Base-by-base conservation (phyloP, 208 protist species). In the Crithidia sp. region DNA sequence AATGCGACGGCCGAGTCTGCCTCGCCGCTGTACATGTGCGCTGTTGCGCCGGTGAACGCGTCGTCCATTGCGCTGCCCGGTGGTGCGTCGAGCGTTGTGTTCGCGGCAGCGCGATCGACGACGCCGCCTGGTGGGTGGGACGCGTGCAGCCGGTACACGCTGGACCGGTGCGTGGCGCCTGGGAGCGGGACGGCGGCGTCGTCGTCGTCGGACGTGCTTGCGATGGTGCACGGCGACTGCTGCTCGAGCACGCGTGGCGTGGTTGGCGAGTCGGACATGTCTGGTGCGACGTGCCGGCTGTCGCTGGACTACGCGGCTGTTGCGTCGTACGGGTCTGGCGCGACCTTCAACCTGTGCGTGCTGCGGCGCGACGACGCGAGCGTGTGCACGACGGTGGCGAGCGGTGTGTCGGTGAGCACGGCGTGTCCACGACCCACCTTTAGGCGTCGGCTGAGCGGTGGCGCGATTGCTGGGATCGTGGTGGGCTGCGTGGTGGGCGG, bases 161-260 rank as follows among this genome's bases (percentile, higher is more conserved):
- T 89, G 28, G 57, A 40, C 53, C 66, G 55, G 36, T 93, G 88
- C 72, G 58, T 72, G 28, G 59, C 73, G 9, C 85, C 83, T 4
- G 83, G 80, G 50, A 71, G 52, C 57, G 73, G 12, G 10, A 55
- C 50, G 28, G 49, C 17, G 74, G 0, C 28, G 28, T 28, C 28
- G 28, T 53, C 72, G 40, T 44, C 56, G 6, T 4, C 56, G 56
- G 56, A 44, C 36, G 64, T 75, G 63, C 5, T 89, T 3, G 76
- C 62, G n/a, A 72, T 86, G 43, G 83, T 90, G 43, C 68, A 79
- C 66, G 88, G 85, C 19, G 71, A 81, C 66, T 93, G 88, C 73
- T 93, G 88, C 71, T 64, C 67, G 67, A 63, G 67, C 44, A 14
- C 19, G 65, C 13, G 50, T 37, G 8, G 53, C 7, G 64, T 89